Evolutionary conservation across 208 protist genomes (phyloP), one percentile per base, ranked within the genome.

Genomic region (Trypanosoma congolense): DNA sequence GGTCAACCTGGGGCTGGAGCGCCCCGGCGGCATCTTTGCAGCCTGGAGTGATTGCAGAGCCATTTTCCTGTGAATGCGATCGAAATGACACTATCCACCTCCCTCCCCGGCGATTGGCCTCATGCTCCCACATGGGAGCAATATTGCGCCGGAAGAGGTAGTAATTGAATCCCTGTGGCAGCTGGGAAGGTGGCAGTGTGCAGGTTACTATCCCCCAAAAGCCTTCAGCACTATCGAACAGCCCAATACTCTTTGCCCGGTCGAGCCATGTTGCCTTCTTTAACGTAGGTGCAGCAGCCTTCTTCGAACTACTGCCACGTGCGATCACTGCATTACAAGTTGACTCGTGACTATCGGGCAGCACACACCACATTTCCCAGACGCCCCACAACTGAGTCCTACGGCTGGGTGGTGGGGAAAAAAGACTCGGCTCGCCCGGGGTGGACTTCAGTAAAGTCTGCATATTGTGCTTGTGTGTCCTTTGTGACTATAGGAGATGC

Each of bases 121-220:
- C 84, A 54, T 94, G 84, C 54, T 96, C 90, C 87, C 90, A 96
- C 80, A 93, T 91, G 18, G 90, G 90, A 6, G 83, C 77, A 46
- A 96, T 91, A 70, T 91, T 70, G 31, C 88, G 79, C 61, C 83
- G 82, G 49, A 96, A 90, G 21, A 96, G 65, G 47, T 94, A 91
- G 63, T 92, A 96, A 1, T 79, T 86, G 44, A 68, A 69, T 41
- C 78, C 83, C 3, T 73, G 65, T 1, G 85, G 77, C 12, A 95
- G 73, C 49, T 81, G 75, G 2, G 84, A 93, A 3, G 88, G 88
- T 9, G 76, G 53, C 14, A 92, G 56, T 9, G 71, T 87, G 65
- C 85, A 95, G 22, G 76, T 61, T 44, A 66, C 70, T 24, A 92
- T 68, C 6, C 80, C 85, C 85, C 88, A 93, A 59, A 90, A 95